phyloP scores from a whole-genome alignment of 306 rosid species.

The Quillaja saponaria region DNA sequence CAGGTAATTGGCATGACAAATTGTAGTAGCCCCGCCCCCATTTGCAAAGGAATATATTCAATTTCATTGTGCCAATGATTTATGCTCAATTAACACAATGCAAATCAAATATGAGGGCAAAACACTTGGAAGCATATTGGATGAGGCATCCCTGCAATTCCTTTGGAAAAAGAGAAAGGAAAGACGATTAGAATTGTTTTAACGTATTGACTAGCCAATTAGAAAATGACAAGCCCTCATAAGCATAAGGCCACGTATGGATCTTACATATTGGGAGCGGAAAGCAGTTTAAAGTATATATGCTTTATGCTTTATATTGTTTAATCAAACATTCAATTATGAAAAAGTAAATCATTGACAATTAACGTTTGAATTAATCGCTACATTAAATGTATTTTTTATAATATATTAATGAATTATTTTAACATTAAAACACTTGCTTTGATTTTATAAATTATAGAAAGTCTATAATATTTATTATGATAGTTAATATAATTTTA shows the following conservation, averaged over 20 bases:
- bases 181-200: constrained; percentile 27
- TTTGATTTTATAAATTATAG: no score
- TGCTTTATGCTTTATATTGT: constrained; percentile 56
- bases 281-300: constrained; percentile 76
- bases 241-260: constrained; percentile 40
- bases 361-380: constrained; percentile 30
- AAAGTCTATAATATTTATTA: no score
- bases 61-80: neutral
- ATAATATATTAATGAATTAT: no score
- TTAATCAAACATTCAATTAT: constrained; percentile 37
- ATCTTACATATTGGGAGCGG: constrained; percentile 48
- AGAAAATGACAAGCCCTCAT: constrained; percentile 36
- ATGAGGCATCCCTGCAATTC: constrained; percentile 29
- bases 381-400: constrained; percentile 10
- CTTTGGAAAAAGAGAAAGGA: constrained; percentile 36
- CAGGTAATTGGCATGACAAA: no score
- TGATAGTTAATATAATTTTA: no score
- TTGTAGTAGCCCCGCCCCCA: no score
- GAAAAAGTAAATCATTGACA: constrained; percentile 43
- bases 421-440: no score
- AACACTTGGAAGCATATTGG: constrained; percentile 41
- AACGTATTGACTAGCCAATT: constrained; percentile 40
- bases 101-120: neutral
- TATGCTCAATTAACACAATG: neutral
- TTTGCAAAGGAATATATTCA: neutral